Base-by-base conservation (phyloP, 805 yeast genomes). In the Pichia ethanolica region DNA sequence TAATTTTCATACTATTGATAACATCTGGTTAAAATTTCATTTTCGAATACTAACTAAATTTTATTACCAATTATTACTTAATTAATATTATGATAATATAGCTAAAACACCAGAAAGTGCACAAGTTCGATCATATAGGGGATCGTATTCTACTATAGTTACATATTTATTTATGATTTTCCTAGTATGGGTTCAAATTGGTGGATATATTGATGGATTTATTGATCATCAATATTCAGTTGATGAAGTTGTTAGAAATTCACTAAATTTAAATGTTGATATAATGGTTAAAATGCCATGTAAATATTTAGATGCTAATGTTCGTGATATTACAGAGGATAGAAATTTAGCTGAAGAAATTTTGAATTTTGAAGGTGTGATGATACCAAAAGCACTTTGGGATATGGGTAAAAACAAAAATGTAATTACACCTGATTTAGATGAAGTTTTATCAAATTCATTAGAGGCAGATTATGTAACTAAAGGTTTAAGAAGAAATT, bases 281-380 rank as follows among this genome's bases (percentile, higher is more conserved):
- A 63, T 93, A 56, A 74, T 84, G 30, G 84, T 93, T 43, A 83
- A 83, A 7, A 84, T 85, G 83, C 95, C 95, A 9, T 93, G 99
- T 67, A 77, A 81, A 51, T 77, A 69, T 57, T 53, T 93, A 14
- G 84, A 81, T 56, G 81, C 95, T 13, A 83, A 84, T 59, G 89
- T 86, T 12, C 72, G 78, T 58, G 99, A 93, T 62, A 67, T 72
- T 11, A 83, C 97, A 0, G 77, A 78, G 48, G 99, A 93, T 64
- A 69, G 85, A 49, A 77, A 86, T 53, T 58, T 90, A 50, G 96
- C 96, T 0, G 79, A 81, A 8, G 95, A 90, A 61, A 72, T 82
- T 46, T 70, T 93, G 52, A 79, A 80, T 53, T 79, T 82, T 60
- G 85, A 87, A 59, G 91, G 88, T 5, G 71, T 75, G 51, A 60